Conservation (phyloP, 495 filamentous ascomycete genomes). For the Penicillium parvum region DNA sequence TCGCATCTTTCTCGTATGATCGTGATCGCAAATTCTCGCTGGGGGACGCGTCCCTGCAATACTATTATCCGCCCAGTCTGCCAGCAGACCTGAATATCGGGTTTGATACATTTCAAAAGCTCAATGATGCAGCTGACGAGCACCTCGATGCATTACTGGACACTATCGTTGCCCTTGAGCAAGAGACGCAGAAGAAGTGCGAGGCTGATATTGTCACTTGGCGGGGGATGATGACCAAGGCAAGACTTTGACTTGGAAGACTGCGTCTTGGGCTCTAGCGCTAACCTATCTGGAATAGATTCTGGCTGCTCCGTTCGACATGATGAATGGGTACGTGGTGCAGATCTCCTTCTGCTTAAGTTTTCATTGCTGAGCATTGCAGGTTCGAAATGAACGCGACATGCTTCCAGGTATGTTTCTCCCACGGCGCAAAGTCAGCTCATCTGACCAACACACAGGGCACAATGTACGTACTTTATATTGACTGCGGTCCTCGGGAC, state of each 20-base stretch:
- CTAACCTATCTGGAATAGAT: constrained; percentile 51
- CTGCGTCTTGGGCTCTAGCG: not conserved
- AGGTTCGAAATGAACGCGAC: constrained; percentile 98
- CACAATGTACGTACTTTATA: constrained; percentile 60
- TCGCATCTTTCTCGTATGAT: constrained; percentile 89
- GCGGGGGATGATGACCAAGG: constrained; percentile 99
- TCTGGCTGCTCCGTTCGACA: constrained; percentile 76
- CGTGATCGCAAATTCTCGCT: constrained; percentile 68
- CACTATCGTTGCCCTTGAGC: constrained; percentile 69
- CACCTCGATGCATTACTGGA: constrained; percentile 82
- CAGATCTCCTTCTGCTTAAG: not conserved
- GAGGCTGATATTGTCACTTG: constrained; percentile 85
- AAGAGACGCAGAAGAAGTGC: constrained; percentile 57
- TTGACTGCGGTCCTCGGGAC: not conserved
- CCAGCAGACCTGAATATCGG: constrained; percentile 70
- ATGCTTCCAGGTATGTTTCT: constrained; percentile 67
- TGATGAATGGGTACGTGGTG: constrained; percentile 65
- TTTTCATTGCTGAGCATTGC: constrained; percentile 6
- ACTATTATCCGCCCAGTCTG: constrained; percentile 79
- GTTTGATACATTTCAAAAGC: constrained; percentile 76
- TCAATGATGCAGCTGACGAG: constrained; percentile 77
- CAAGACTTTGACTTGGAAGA: constrained; percentile 21
- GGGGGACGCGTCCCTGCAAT: constrained; percentile 72
- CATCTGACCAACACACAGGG: constrained; percentile 46
- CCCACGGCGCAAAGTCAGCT: constrained; percentile 12